Conservation (phyloP, 441 rosid genomes). For the Euphorbia schlechtendalii region DNA sequence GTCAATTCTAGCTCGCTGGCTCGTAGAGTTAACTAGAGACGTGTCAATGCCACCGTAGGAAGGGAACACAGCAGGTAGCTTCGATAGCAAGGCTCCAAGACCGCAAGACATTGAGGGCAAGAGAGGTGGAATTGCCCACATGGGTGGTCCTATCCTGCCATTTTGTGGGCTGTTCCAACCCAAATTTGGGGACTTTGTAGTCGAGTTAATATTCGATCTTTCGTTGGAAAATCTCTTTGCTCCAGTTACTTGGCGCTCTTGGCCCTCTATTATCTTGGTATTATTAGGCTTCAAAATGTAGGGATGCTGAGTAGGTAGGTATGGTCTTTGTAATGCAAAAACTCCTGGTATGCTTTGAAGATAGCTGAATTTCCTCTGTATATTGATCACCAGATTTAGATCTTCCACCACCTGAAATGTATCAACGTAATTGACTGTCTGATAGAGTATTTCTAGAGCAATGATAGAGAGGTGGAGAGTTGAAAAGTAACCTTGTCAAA, state of each 20-base stretch:
- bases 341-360: slow-evolving; percentile 64
- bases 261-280: slow-evolving; percentile 22
- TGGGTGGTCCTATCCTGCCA: slow-evolving; percentile 28
- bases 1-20: slow-evolving; percentile 22
- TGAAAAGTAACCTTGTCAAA: slow-evolving; percentile 41
- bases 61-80: slow-evolving; percentile 38
- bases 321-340: slow-evolving; percentile 48
- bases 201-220: slow-evolving; percentile 26
- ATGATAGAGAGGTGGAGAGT: neutral
- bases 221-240: slow-evolving; percentile 37
- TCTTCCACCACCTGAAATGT: slow-evolving; percentile 48
- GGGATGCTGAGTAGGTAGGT: slow-evolving; percentile 40
- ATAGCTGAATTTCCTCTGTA: slow-evolving; percentile 61
- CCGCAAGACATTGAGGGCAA: slow-evolving; percentile 40
- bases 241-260: slow-evolving; percentile 28
- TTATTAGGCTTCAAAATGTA: slow-evolving; percentile 34
- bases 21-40: slow-evolving; percentile 18
- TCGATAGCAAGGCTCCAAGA: slow-evolving; percentile 45
- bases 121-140: slow-evolving; percentile 45
- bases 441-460: neutral
- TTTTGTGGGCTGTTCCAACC: slow-evolving; percentile 57
- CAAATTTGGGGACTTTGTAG: slow-evolving; percentile 40
- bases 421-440: neutral
- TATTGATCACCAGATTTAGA: slow-evolving; percentile 51
- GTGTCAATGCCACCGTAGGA: slow-evolving; percentile 22